Percentiles rank a stretch among this genome's conserved stretches.
phyloP scores from a whole-genome alignment of 495 filamentous ascomycete genomes.

The Thozetella sp. region DNA sequence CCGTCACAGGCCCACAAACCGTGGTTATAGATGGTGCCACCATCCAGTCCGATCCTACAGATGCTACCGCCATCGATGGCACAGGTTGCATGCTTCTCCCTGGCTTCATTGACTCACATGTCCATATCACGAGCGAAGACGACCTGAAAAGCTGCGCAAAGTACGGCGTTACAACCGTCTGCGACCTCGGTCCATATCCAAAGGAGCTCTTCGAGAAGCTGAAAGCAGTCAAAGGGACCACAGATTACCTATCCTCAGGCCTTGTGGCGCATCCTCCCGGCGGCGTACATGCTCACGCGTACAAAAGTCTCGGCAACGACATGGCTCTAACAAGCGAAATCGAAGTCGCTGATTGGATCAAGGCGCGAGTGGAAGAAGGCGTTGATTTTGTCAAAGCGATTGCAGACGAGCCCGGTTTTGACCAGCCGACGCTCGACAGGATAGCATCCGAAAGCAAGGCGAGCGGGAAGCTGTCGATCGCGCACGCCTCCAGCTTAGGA shows the following conservation, averaged over 20 bases:
- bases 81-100: neutral
- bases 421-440: neutral
- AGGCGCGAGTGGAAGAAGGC: neutral
- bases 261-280: too few relatives aligned
- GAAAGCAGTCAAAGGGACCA: too few relatives aligned
- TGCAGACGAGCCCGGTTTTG: neutral
- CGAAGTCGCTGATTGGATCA: neutral
- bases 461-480: neutral
- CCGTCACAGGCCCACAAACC: neutral
- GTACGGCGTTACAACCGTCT: neutral
- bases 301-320: too few relatives aligned
- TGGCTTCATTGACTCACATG: neutral
- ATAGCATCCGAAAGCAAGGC: neutral
- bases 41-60: neutral
- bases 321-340: neutral
- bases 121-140: neutral
- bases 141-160: neutral
- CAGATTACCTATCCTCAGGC: too few relatives aligned
- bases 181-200: neutral
- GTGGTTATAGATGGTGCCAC: neutral
- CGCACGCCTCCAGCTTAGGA: neutral
- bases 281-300: neutral
- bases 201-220: too few relatives aligned
- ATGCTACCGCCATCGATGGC: neutral
- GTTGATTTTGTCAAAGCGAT: neutral